A percentile compares a stretch with the other conserved stretches of the same genome.
These are phyloP conservation scores for Casuarina cunninghamiana DNA, from an alignment of 306 rosid genomes.

Conservation along the genomic window DNA sequence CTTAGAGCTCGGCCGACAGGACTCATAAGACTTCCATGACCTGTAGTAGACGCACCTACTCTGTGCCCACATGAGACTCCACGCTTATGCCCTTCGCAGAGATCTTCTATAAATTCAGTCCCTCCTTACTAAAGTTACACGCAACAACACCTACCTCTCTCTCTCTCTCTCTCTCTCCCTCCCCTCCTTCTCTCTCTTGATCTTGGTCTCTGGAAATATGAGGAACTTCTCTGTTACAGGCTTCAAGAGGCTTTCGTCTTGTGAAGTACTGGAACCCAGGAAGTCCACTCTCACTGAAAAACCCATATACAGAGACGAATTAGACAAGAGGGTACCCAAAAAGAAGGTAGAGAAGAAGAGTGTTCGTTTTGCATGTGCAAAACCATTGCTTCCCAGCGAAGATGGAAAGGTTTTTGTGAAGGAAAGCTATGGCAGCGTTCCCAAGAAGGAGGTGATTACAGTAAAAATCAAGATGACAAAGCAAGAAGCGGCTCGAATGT, in stretches of 20 bases:
- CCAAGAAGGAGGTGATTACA: conserved; percentile 34
- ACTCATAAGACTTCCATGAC: not conserved
- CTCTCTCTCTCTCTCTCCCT: not conserved
- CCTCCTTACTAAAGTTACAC: not conserved
- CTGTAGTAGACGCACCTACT: not conserved
- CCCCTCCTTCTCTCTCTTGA: not conserved
- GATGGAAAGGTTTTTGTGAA: conserved; percentile 15
- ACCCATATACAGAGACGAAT: conserved; percentile 52
- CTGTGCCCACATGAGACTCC: not conserved
- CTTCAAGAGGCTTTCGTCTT: conserved; percentile 17
- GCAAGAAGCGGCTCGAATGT: conserved; percentile 56
- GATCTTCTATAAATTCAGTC: not conserved
- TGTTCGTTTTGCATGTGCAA: conserved; percentile 31
- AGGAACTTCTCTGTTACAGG: conserved; percentile 23
- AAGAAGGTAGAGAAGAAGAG: conserved; percentile 27
- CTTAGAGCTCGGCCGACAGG: not conserved
- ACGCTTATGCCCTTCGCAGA: not conserved
- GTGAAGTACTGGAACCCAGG: conserved; percentile 13
- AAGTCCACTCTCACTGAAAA: conserved; percentile 1
- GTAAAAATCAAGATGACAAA: conserved; percentile 73
- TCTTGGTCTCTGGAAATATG: conserved; percentile 22
- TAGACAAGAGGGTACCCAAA: conserved; percentile 24
- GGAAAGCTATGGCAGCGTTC: not conserved
- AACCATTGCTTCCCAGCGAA: conserved; percentile 38
- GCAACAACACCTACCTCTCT: not conserved